Evolutionary conservation across 148 eudicot species (phyloP), one percentile per base, ranked within the genome.

Genomic region (Rhododendron ferrugineum): DNA sequence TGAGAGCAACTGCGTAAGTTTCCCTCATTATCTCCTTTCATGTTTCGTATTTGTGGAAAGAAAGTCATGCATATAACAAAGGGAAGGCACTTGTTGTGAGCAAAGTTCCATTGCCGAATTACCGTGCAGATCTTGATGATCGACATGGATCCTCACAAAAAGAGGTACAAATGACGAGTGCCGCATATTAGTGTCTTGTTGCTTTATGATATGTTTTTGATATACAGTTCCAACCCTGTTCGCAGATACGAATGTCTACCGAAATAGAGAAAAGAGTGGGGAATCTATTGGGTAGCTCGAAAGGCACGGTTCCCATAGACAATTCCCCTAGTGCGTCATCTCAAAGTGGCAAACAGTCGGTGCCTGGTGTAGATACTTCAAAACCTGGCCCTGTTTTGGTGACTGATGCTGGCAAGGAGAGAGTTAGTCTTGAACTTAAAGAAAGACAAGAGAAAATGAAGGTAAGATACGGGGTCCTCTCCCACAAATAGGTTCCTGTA

Each of bases 61-160:
- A 85, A 88, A 96, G 98, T 89, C 99, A 94, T 93, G 98, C 95
- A 23, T 96, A 96, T 88, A 94, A 93, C 89, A 96, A 94, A 87
- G 99, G 99, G 86, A 95, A 92, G 91, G 88, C 96, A 82, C 97
- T 96, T 89, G 97, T 95, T 82, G 94, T 92, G 84, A 96, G 99
- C 92, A 96, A 93, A 90, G 93, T 93, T 86, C 99, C 97, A 84
- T 86, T 96, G 87, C 98, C 99, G 80, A 85, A 93, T 86, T 96
- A 96, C 86, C 95, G 98, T 66, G 98, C 98, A 30, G 99, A 96
- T 91, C 93, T 96, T 83, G 99, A 96, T 89, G 97, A 96, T 49
- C 97, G 87, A 46, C 99, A 96, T 90, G 99, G 99, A 40, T 93
- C 97, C 66, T 89, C 99, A 10, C 93, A 92, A 79, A 96, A 91